Conservation (phyloP, 2,329 filamentous ascomycete genomes). For the Cordyceps tenuipes region DNA sequence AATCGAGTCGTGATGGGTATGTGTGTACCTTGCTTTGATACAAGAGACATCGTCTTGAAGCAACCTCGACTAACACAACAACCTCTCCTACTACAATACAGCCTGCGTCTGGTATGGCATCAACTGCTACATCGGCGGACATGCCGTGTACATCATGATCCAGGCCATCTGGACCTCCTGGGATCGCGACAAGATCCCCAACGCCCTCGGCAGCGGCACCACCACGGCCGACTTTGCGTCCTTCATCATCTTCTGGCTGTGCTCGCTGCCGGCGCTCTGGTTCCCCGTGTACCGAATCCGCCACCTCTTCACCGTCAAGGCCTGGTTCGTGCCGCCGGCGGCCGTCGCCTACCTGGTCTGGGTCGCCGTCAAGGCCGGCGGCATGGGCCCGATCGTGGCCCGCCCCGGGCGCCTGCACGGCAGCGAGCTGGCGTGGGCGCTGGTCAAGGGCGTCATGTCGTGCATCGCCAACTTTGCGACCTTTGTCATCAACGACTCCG, state of each 20-base stretch:
- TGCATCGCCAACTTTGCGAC: constrained; percentile 88
- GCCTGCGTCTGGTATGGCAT: constrained; percentile 85
- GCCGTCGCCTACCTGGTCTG: constrained; percentile 82
- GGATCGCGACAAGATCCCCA: constrained; percentile 48
- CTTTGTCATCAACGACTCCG: constrained; percentile 73
- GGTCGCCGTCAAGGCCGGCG: constrained; percentile 72
- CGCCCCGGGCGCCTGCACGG: constrained; percentile 57
- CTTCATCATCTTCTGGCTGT: constrained; percentile 82
- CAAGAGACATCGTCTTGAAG: background rate
- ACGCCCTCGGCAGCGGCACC: constrained; percentile 48
- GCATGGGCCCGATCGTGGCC: constrained; percentile 72
- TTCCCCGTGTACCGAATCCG: constrained; percentile 84
- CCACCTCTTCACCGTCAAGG: constrained; percentile 85
- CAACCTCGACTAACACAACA: constrained; percentile 13
- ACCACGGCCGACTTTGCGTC: constrained; percentile 64
- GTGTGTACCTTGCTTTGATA: constrained; percentile 13
- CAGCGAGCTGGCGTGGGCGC: constrained; percentile 66
- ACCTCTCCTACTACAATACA: constrained; percentile 13
- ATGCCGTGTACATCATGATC: constrained; percentile 85
- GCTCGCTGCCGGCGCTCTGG: constrained; percentile 76
- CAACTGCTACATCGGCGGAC: constrained; percentile 74
- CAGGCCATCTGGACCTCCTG: constrained; percentile 69
- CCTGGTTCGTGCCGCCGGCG: constrained; percentile 71
- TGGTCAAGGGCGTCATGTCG: constrained; percentile 79
- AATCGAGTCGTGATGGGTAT: constrained; percentile 73